Base-by-base conservation (phyloP, 2,329 filamentous ascomycete genomes). In the Tetracladium maxilliforme region DNA sequence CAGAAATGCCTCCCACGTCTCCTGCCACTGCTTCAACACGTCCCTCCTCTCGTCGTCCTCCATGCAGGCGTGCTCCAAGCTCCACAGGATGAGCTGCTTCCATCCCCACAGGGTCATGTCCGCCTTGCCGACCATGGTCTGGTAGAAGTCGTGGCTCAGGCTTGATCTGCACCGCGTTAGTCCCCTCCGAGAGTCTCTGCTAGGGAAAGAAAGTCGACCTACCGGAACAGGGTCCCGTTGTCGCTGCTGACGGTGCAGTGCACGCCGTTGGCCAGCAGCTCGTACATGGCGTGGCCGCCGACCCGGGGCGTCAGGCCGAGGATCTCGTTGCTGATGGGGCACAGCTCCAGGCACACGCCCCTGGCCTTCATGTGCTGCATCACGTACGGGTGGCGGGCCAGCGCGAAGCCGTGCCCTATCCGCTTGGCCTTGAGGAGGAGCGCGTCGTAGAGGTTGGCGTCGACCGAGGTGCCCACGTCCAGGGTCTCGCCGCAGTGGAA, bases 401-500 rank as follows among this genome's bases (percentile, higher is more conserved):
- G 51, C 0, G 77, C 69, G 36, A 76, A 82, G 2, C 77, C 77
- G 38, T 84, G 78, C 0, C 77, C 78, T 25, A 84, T 77, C 10
- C 78, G 70, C 48, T 70, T 75, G 3, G 74, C 59, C 10, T 64
- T 58, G 3, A 83, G 56, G 2, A 76, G 48, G 3, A 80, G 58
- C 4, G 77, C 73, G 33, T 81, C 75, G 24, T 73, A 57, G 1
- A 84, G 52, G 41, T 83, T 84, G 11, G 63, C 70, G 33, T 82
- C 71, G 2, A 62, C 60, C 5, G 70, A 64, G 14, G 60, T 62
- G 19, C 74, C 76, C 7, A 64, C 60, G 16, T 80, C 70, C 5
- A 80, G 55, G 2, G 77, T 80, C 50, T 84, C 78, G 14, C 77
- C 78, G 34, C 77, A 81, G 48, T 84, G 77, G 39, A 83, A 79